Evolutionary conservation across 2,329 filamentous ascomycete genomes (phyloP).

Genomic region (Aspergillus intermedius): DNA sequence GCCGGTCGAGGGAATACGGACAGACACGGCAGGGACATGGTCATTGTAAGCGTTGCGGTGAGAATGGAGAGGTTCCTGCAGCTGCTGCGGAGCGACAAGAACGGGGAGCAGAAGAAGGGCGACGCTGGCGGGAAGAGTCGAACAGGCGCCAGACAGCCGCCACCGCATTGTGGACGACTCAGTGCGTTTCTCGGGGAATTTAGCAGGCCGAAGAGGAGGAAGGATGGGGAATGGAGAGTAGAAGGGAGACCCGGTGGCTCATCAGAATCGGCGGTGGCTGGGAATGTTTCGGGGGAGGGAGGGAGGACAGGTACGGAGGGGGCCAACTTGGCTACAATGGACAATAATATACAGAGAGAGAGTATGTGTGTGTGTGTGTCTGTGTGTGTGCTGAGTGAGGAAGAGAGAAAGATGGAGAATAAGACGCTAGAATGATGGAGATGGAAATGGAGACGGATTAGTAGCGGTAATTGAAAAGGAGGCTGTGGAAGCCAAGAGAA

Average conservation of each 20-base stretch:
- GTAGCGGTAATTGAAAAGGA: background rate
- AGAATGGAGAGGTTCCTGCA: constrained; percentile 25
- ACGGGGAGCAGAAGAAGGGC: constrained; percentile 54
- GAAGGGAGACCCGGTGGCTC: too few species aligned
- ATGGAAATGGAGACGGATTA: too few species aligned
- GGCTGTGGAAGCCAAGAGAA: background rate
- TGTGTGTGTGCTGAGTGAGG: too few species aligned
- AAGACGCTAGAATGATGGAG: too few species aligned
- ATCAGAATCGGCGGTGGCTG: too few species aligned
- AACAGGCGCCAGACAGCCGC: constrained; percentile 56
- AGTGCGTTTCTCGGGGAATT: constrained; percentile 19
- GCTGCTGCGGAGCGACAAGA: constrained; percentile 61
- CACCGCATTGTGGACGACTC: constrained; percentile 52
- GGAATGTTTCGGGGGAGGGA: too few species aligned
- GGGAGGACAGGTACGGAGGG: too few species aligned
- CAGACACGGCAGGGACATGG: constrained; percentile 21
- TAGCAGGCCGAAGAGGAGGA: constrained; percentile 1
- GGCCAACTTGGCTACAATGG: too few species aligned
- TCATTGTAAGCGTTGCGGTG: constrained; percentile 11
- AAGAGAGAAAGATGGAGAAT: too few species aligned
- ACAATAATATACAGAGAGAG: too few species aligned
- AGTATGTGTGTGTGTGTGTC: too few species aligned
- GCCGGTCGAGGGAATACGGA: constrained; percentile 19
- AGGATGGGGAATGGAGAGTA: background rate
- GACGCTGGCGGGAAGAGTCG: constrained; percentile 50